Evolutionary conservation across 2,329 filamentous ascomycete species (phyloP).

Genomic region (Fusarium coffeatum): DNA sequence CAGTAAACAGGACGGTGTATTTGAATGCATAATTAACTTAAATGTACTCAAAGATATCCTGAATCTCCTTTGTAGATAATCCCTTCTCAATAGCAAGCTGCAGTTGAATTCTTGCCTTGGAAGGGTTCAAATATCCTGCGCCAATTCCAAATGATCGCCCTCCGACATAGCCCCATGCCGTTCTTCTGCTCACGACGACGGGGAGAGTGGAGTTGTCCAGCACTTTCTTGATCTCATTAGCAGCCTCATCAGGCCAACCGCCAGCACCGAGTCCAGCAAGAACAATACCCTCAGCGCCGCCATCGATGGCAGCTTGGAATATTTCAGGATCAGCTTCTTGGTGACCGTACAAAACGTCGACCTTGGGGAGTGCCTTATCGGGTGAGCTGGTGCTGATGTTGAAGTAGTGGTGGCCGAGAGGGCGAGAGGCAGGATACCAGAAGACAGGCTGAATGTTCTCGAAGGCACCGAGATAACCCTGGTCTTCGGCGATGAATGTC

Average conservation of each 20-base stretch:
- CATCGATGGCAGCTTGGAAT: constrained; percentile 58
- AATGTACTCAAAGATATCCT: constrained; percentile 27
- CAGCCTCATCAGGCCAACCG: constrained; percentile 55
- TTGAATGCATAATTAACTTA: background rate
- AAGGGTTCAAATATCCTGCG: constrained; percentile 64
- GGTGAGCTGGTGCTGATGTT: constrained; percentile 48
- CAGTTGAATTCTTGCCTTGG: constrained; percentile 64
- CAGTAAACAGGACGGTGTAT: too few relatives aligned
- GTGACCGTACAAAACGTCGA: constrained; percentile 67
- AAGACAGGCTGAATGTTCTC: constrained; percentile 68
- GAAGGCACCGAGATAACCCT: constrained; percentile 68
- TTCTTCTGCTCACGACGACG: constrained; percentile 62
- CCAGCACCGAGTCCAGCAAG: constrained; percentile 67
- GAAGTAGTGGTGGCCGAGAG: constrained; percentile 59
- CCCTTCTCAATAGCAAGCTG: constrained; percentile 52
- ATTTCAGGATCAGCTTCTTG: constrained; percentile 61
- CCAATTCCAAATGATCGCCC: constrained; percentile 52
- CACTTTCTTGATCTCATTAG: constrained; percentile 54
- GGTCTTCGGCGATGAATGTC: constrained; percentile 68
- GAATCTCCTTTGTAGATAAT: constrained; percentile 26
- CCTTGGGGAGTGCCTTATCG: constrained; percentile 58
- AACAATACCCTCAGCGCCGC: constrained; percentile 65
- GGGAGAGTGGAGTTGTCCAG: constrained; percentile 57
- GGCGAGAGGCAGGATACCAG: constrained; percentile 64
- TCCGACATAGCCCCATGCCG: constrained; percentile 62